These are phyloP conservation scores for Aureobasidium mangrovei DNA, from an alignment of 2,329 filamentous ascomycete genomes.

Conservation along the genomic window DNA sequence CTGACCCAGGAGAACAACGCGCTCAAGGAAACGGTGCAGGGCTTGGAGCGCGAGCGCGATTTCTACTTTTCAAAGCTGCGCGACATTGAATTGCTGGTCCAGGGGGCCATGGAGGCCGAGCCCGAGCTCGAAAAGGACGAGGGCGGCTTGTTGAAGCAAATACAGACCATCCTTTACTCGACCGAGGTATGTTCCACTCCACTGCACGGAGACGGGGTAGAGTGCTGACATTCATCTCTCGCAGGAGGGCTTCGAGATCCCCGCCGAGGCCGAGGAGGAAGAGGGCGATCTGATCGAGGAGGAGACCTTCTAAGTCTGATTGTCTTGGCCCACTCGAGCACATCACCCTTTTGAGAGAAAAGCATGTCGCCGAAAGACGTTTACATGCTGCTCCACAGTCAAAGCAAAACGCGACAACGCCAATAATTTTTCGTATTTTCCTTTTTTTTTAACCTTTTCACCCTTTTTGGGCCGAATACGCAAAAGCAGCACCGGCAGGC, in stretches of 20 bases:
- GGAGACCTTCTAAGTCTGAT: constrained; percentile 57
- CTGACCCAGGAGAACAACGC: constrained; percentile 78
- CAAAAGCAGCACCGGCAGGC: too few relatives aligned
- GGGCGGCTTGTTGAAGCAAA: constrained; percentile 83
- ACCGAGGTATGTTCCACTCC: constrained; percentile 56
- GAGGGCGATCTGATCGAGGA: constrained; percentile 61
- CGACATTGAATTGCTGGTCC: constrained; percentile 90
- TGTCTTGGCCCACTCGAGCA: too few relatives aligned
- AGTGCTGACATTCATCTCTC: neutral
- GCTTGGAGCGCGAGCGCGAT: constrained; percentile 89
- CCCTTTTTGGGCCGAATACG: too few relatives aligned
- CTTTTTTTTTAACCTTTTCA: too few relatives aligned
- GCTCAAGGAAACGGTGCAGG: constrained; percentile 90
- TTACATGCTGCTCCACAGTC: too few relatives aligned
- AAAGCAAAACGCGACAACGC: too few relatives aligned
- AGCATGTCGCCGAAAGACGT: too few relatives aligned
- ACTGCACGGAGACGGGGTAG: neutral
- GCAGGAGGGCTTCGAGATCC: constrained; percentile 67
- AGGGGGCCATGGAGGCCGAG: constrained; percentile 86
- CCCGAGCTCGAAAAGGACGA: constrained; percentile 92
- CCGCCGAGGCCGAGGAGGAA: constrained; percentile 61
- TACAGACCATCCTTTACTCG: constrained; percentile 93
- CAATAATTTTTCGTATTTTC: too few relatives aligned
- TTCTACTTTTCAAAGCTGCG: constrained; percentile 99
- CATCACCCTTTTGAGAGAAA: too few relatives aligned